phyloP scores from a whole-genome alignment of 371 early-diverging fungal species.

The Mortierella sp. region DNA sequence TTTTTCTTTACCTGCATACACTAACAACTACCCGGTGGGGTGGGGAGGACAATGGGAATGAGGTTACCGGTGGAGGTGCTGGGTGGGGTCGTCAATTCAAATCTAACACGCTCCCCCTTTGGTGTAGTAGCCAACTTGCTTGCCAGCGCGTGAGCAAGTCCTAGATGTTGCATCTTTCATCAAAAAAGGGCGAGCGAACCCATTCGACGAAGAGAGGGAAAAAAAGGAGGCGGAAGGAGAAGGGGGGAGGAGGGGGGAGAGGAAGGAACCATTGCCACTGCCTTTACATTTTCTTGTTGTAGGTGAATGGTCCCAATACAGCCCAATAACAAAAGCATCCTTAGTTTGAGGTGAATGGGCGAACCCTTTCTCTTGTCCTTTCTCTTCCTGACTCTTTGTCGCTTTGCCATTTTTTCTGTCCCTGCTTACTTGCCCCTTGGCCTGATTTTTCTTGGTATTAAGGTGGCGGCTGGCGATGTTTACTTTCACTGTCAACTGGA shows the following conservation, averaged over 20 bases:
- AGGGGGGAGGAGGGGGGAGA: too few relatives aligned
- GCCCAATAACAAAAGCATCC: background rate
- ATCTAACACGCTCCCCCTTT: background rate
- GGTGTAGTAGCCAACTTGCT: background rate
- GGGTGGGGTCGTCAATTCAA: background rate
- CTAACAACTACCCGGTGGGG: background rate
- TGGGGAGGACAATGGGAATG: background rate
- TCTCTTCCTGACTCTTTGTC: background rate
- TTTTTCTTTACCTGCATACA: slow-evolving; percentile 5
- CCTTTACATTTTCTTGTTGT: too few relatives aligned
- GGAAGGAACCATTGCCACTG: background rate
- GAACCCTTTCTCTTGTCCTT: background rate
- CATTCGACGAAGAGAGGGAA: background rate
- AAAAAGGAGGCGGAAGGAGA: background rate
- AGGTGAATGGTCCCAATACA: background rate
- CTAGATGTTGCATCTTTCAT: background rate
- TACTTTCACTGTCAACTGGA: too few relatives aligned
- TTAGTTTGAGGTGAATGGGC: too few relatives aligned
- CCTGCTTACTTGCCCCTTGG: too few relatives aligned
- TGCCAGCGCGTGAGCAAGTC: background rate
- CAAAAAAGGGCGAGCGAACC: background rate
- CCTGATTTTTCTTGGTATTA: too few relatives aligned
- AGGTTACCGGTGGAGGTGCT: too few relatives aligned
- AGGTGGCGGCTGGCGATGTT: too few relatives aligned
- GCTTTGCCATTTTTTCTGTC: background rate